Conservation (phyloP, 148 eudicot species). For the Talinum fruticosum region DNA sequence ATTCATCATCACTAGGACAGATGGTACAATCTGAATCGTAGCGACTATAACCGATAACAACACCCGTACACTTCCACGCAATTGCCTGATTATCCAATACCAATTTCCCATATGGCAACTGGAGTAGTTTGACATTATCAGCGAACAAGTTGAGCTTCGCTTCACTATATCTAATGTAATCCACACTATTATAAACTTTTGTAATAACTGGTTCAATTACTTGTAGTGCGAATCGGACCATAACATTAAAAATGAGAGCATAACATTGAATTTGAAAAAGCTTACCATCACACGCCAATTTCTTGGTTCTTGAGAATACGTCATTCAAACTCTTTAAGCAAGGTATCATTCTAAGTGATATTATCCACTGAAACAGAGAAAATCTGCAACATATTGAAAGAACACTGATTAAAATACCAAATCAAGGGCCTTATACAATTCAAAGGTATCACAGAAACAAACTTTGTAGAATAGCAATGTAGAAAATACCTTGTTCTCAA, state of each 20-base stretch:
- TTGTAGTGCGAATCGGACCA: slow-evolving; percentile 15
- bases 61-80: slow-evolving; percentile 9
- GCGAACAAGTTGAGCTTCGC: not conserved
- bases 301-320: not conserved
- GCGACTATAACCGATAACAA: not conserved
- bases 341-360: slow-evolving; percentile 14
- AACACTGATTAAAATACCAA: not conserved
- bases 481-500: not conserved
- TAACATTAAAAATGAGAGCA: slow-evolving; percentile 21
- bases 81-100: slow-evolving; percentile 3
- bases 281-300: slow-evolving; percentile 13
- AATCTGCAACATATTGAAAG: not conserved
- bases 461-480: too few species aligned
- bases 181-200: slow-evolving; percentile 12
- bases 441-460: not conserved
- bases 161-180: slow-evolving; percentile 10
- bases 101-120: slow-evolving; percentile 12
- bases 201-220: not conserved
- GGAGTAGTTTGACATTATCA: not conserved
- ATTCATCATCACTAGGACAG: slow-evolving; percentile 4
- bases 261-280: slow-evolving; percentile 23
- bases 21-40: not conserved
- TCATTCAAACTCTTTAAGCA: slow-evolving; percentile 5
- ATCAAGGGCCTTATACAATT: not conserved
- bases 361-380: slow-evolving; percentile 17